Percentiles rank a stretch among this genome's conserved stretches.
Conservation (phyloP, 352 stramenopile genomes). For the Phytopythium montanum region DNA sequence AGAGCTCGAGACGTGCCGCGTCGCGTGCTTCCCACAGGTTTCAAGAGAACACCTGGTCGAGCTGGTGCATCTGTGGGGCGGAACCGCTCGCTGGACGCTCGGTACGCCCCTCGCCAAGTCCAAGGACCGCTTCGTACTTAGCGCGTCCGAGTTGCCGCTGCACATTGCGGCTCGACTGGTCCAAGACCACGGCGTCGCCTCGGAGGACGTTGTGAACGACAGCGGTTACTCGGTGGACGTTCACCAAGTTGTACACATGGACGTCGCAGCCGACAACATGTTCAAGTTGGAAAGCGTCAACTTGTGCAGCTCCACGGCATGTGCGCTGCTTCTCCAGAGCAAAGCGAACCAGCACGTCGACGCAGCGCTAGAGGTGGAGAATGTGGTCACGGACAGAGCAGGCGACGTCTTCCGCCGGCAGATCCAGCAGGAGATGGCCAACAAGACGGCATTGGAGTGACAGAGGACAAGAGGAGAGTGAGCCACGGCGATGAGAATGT, state of each 20-base stretch:
- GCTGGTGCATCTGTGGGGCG: slow-evolving; percentile 33
- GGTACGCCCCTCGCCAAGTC: slow-evolving; percentile 14
- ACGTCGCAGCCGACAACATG: slow-evolving; percentile 26
- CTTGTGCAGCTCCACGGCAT: slow-evolving; percentile 24
- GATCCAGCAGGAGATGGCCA: slow-evolving; percentile 15
- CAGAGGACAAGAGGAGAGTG: too few relatives aligned
- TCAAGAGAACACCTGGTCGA: slow-evolving; percentile 16
- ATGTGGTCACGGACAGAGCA: background rate
- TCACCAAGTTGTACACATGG: slow-evolving; percentile 25
- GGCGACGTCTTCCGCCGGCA: slow-evolving; percentile 18
- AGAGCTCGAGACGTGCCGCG: slow-evolving; percentile 32
- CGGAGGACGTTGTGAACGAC: slow-evolving; percentile 1
- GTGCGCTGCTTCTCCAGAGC: slow-evolving; percentile 14
- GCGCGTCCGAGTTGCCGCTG: slow-evolving; percentile 15
- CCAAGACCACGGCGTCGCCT: slow-evolving; percentile 12
- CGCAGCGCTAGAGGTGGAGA: slow-evolving; percentile 1
- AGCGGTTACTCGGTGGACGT: slow-evolving; percentile 9
- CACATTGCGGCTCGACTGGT: slow-evolving; percentile 14
- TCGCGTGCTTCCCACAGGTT: slow-evolving; percentile 22
- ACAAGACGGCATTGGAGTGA: background rate
- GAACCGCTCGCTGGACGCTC: slow-evolving; percentile 22
- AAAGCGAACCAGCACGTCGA: slow-evolving; percentile 9
- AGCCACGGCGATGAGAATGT: background rate
- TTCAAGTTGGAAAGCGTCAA: slow-evolving; percentile 22
- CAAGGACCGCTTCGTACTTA: slow-evolving; percentile 18